Evolutionary conservation across 495 filamentous ascomycete species (phyloP).

Genomic region (Annulohypoxylon moriforme): DNA sequence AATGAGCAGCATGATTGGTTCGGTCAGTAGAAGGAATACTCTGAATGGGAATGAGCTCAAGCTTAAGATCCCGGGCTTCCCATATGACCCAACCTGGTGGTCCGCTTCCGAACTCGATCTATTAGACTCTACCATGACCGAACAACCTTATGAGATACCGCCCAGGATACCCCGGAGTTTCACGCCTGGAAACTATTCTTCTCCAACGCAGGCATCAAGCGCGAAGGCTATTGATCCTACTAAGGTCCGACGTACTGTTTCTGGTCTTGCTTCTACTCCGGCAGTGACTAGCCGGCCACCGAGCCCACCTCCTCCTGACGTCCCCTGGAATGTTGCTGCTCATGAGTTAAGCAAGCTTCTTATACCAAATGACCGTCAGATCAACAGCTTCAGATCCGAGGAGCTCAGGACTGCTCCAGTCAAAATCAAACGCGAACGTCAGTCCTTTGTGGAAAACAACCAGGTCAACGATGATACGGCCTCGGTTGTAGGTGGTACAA

Average conservation of each 20-base stretch:
- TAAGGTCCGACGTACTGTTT: constrained; percentile 45
- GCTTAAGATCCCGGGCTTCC: constrained; percentile 45
- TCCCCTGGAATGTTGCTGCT: constrained; percentile 84
- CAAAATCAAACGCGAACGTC: constrained; percentile 70
- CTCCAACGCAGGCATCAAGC: constrained; percentile 58
- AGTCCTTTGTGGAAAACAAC: constrained; percentile 56
- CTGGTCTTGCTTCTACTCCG: constrained; percentile 33
- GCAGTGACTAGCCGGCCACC: constrained; percentile 50
- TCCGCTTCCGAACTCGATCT: constrained; percentile 70
- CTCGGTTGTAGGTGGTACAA: constrained; percentile 56
- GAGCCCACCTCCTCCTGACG: constrained; percentile 77
- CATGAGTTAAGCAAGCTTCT: constrained; percentile 84
- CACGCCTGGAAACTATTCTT: constrained; percentile 72
- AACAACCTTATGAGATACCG: constrained; percentile 56
- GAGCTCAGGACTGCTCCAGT: constrained; percentile 77
- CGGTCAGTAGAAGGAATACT: constrained; percentile 50
- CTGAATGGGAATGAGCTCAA: constrained; percentile 43
- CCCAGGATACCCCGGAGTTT: constrained; percentile 62
- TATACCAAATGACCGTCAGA: constrained; percentile 78
- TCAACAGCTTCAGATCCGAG: constrained; percentile 76
- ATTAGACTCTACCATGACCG: constrained; percentile 67
- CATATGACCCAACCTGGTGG: constrained; percentile 84
- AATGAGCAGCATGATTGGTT: constrained; percentile 61
- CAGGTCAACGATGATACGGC: constrained; percentile 47
- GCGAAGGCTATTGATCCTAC: constrained; percentile 52